phyloP scores from a whole-genome alignment of 192 early-diverging fungal genomes.

The Coemansia sp. region DNA sequence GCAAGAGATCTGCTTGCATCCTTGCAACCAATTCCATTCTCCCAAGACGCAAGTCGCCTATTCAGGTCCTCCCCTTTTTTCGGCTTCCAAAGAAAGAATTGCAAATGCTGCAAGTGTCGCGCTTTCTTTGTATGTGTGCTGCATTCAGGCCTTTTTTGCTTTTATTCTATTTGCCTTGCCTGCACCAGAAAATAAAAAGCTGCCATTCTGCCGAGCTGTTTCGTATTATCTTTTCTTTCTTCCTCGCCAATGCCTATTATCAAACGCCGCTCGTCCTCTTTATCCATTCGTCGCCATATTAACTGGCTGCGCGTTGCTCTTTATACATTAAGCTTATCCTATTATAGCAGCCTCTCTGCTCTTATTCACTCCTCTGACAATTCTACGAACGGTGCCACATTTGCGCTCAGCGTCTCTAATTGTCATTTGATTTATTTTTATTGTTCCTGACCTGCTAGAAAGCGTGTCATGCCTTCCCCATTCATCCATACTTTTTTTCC shows the following conservation, averaged over 20 bases:
- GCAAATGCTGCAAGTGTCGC: not conserved
- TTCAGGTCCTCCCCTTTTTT: not conserved
- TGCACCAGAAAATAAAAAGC: not conserved
- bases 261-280: not conserved
- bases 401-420: not conserved
- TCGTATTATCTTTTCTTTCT: not conserved
- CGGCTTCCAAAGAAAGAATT: not conserved
- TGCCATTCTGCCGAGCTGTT: not conserved
- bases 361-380: not conserved
- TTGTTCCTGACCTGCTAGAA: not conserved
- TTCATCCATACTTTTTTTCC: not conserved
- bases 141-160: not conserved
- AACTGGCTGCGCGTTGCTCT: not conserved
- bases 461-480: not conserved
- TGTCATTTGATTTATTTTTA: constrained; percentile 1
- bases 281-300: not conserved
- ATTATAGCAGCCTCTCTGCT: not conserved
- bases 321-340: not conserved
- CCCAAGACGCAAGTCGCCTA: not conserved
- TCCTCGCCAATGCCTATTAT: not conserved
- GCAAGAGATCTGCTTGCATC: not conserved
- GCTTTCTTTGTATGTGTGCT: not conserved
- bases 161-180: not conserved
- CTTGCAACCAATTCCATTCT: not conserved
- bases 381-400: not conserved